phyloP scores from a whole-genome alignment of 257 asterid genomes.

The Nicotiana noctiflora region DNA sequence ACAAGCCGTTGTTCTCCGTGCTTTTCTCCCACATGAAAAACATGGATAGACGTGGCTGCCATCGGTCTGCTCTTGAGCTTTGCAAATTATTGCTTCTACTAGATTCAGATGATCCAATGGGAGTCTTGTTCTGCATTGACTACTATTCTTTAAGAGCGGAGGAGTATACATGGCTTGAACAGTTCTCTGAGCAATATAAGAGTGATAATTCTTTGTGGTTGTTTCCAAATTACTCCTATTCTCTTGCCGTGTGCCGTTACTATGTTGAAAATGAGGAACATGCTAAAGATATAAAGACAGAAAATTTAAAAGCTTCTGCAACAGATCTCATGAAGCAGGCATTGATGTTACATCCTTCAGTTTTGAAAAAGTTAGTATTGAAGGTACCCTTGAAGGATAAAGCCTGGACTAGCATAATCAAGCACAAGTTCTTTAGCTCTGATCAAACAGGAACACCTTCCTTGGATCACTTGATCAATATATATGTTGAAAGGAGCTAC shows the following conservation, averaged over 20 bases:
- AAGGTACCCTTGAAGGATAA: constrained; percentile 86
- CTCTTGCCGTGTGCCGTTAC: constrained; percentile 73
- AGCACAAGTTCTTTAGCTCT: constrained; percentile 45
- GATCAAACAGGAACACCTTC: constrained; percentile 65
- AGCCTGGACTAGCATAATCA: constrained; percentile 46
- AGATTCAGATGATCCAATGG: constrained; percentile 86
- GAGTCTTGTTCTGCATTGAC: constrained; percentile 76
- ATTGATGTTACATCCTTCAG: constrained; percentile 82
- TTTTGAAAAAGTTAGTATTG: constrained; percentile 57
- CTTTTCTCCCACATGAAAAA: constrained; percentile 79
- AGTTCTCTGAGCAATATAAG: constrained; percentile 64
- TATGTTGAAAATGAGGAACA: constrained; percentile 48
- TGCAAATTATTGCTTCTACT: constrained; percentile 81
- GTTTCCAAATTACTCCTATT: constrained; percentile 79
- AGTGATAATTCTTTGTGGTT: constrained; percentile 77
- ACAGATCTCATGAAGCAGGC: constrained; percentile 90
- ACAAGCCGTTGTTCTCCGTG: constrained; percentile 72
- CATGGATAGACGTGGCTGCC: constrained; percentile 97
- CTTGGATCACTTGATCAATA: constrained; percentile 67
- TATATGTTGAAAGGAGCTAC: constrained; percentile 80
- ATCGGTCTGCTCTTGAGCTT: constrained; percentile 87
- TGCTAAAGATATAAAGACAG: constrained; percentile 15
- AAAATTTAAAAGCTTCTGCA: constrained; percentile 43
- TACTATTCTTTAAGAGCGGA: constrained; percentile 78
- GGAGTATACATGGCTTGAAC: constrained; percentile 81